A percentile compares a stretch with the other conserved stretches of the same genome.
Conservation (phyloP, 371 early-diverging fungal species). For the Mucor lusitanicus region DNA sequence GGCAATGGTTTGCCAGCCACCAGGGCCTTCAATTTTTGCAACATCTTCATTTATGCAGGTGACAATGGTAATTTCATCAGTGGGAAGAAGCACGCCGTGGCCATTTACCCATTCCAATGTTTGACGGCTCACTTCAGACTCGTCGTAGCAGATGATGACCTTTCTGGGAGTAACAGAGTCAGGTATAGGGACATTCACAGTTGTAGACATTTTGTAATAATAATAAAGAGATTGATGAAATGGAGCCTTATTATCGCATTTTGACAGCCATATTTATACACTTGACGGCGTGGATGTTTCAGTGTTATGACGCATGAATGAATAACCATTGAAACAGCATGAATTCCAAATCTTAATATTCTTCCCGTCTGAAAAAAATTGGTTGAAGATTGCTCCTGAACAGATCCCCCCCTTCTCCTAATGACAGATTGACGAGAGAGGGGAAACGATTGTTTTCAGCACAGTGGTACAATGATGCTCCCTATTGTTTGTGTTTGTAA, state of each 20-base stretch:
- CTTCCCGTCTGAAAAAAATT: not conserved
- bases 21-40: slow-evolving; percentile 8
- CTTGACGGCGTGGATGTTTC: not conserved
- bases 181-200: not conserved
- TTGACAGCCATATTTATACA: not conserved
- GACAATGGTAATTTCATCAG: slow-evolving; percentile 16
- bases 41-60: slow-evolving; percentile 21
- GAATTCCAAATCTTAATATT: not conserved
- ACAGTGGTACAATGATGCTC: not conserved
- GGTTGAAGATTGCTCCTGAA: not conserved
- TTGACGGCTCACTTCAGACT: slow-evolving; percentile 11
- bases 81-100: slow-evolving; percentile 14
- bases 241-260: not conserved
- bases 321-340: not conserved
- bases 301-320: not conserved
- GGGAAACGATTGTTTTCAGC: not conserved
- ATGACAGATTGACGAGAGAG: not conserved
- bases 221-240: not conserved
- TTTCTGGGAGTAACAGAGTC: slow-evolving; percentile 4
- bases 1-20: not conserved
- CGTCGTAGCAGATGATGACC: slow-evolving; percentile 21
- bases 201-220: not conserved
- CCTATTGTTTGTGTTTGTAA: not conserved
- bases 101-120: slow-evolving; percentile 19
- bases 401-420: not conserved